phyloP scores from a whole-genome alignment of 805 yeast species.

The Starmerella tilneyi region DNA sequence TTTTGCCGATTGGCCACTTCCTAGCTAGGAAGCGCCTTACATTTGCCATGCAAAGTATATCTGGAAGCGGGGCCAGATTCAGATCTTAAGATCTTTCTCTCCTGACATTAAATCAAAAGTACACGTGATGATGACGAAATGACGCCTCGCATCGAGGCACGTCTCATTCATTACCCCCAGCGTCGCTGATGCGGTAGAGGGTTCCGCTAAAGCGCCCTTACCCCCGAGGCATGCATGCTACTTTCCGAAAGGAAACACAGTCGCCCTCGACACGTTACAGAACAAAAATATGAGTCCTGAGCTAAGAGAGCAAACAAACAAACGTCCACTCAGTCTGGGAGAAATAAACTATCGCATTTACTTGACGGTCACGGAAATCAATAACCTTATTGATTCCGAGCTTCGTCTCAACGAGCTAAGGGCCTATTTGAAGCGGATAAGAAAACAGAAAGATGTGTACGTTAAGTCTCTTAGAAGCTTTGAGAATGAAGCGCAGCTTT shows the following conservation, averaged over 20 bases:
- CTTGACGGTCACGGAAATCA: neutral
- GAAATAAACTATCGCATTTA: constrained; percentile 1
- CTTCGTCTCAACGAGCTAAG: neutral
- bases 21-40: constrained; percentile 5
- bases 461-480: neutral
- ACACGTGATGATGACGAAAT: neutral
- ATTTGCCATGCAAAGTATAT: constrained; percentile 1
- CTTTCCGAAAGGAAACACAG: neutral
- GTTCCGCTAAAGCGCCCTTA: no score
- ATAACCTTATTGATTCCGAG: constrained; percentile 1
- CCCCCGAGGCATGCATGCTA: no score
- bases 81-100: neutral
- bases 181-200: no score
- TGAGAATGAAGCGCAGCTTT: neutral
- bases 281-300: no score
- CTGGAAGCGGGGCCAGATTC: neutral
- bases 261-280: neutral
- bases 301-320: neutral
- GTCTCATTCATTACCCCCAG: no score
- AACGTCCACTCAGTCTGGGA: neutral
- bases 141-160: no score
- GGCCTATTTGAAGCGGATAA: neutral
- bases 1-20: constrained; percentile 7
- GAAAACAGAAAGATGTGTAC: neutral
- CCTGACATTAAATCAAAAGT: no score